These are phyloP conservation scores for Lichina pygmaea DNA, from an alignment of 495 filamentous ascomycete species.

Conservation along the genomic window DNA sequence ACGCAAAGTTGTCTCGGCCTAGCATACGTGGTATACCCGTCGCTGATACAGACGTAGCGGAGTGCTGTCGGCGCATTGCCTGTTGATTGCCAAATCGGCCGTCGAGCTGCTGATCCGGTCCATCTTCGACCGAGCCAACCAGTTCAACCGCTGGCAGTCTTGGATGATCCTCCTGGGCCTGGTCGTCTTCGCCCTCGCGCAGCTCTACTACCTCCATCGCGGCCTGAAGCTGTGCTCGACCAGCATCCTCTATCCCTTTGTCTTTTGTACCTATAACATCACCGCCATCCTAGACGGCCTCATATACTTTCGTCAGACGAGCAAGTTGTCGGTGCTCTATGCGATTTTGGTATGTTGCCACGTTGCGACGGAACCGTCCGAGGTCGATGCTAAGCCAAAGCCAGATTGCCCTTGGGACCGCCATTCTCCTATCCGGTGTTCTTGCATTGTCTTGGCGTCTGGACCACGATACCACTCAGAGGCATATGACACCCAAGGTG, in stretches of 20 bases:
- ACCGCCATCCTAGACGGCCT: conserved; percentile 92
- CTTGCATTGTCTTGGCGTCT: conserved; percentile 86
- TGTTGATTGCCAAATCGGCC: conserved; percentile 86
- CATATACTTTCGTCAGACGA: conserved; percentile 84
- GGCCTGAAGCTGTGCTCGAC: conserved; percentile 87
- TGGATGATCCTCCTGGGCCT: conserved; percentile 81
- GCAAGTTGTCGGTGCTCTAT: conserved; percentile 43
- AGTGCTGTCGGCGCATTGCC: conserved; percentile 74
- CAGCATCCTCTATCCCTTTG: conserved; percentile 86
- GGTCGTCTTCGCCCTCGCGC: conserved; percentile 56
- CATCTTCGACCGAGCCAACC: conserved; percentile 61
- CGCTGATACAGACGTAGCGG: conserved; percentile 21
- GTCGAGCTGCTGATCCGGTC: conserved; percentile 93
- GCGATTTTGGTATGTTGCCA: conserved; percentile 31
- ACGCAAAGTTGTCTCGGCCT: neutral
- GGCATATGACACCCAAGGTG: conserved; percentile 25
- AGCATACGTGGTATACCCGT: neutral
- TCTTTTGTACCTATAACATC: conserved; percentile 99
- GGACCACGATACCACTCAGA: conserved; percentile 30
- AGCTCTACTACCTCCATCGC: conserved; percentile 85
- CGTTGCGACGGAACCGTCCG: neutral
- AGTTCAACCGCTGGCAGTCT: conserved; percentile 93
- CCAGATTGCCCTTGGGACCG: conserved; percentile 56
- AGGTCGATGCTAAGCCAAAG: neutral
- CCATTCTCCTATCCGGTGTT: conserved; percentile 65